Base-by-base conservation (phyloP, 2,329 filamentous ascomycete genomes). In the Trichoderma atrobrunneum region DNA sequence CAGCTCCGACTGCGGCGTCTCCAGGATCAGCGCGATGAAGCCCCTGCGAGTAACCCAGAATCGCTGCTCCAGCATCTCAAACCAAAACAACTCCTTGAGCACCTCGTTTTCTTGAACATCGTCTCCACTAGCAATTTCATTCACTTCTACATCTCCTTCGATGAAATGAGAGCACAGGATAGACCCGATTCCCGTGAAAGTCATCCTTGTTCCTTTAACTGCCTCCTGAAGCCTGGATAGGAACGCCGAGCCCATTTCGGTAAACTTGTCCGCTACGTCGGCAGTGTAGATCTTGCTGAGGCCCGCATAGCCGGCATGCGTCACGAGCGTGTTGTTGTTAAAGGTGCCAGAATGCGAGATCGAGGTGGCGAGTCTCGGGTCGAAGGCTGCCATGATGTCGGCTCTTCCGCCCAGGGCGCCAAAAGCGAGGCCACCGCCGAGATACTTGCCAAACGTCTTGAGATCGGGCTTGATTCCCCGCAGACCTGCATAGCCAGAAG, bases 351-450 rank as follows among this genome's bases (percentile, higher is more conserved):
- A 87, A 75, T 92, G 89, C 0, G 82, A 78, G 12, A 89, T 80
- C 0, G 79, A 78, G 1, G 78, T 80, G 1, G 78, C 72, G 1
- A 78, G 76, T 12, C 84, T 78, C 11, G 87, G 87, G 75, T 89
- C 86, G 75, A 87, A 91, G 7, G 87, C 77, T 0, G 79, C 78
- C 88, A 92, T 91, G 73, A 92, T 84, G 6, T 88, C 85, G 51
- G 77, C 77, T 28, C 84, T 82, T 0, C 91, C 91, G 0, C 91
- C 90, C 76, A 93, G 92, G 0, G 88, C 89, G 2, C 90, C 91
- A 76, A 92, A 91, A 0, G 88, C 84, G 75, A 92, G 84, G 0
- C 90, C 91, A 3, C 90, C 91, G 7, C 90, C 91, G 2, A 92
- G 80, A 76, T 87, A 92, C 76, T 92, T 93, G 0, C 91, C 91